A percentile compares a stretch with the other conserved stretches of the same genome.
Evolutionary conservation across 2,329 filamentous ascomycete genomes (phyloP).

Genomic region (Ploettnerulaceae sp.): DNA sequence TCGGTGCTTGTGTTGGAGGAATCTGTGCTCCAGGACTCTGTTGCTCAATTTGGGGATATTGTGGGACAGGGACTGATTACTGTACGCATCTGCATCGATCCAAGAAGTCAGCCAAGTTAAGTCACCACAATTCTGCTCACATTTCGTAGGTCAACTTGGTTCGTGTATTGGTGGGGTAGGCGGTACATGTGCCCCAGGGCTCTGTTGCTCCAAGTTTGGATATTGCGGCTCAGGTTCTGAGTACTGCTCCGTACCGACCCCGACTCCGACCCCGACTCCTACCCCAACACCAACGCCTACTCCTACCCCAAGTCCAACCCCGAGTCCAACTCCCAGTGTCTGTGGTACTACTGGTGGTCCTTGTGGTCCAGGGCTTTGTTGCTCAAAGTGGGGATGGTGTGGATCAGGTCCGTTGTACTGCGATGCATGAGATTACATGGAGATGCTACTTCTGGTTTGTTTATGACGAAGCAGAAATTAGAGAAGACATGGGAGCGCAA

Average conservation of each 20-base stretch:
- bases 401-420: conserved; percentile 2
- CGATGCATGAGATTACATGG: not conserved
- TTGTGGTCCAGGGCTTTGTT: conserved; percentile 5
- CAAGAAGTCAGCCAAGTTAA: not conserved
- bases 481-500: too few species aligned
- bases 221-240: conserved; percentile 14
- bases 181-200: conserved; percentile 16
- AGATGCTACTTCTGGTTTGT: not conserved
- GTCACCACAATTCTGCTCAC: not conserved
- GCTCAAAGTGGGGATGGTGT: conserved; percentile 11
- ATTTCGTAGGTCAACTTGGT: conserved; percentile 6
- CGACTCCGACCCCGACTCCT: too few species aligned
- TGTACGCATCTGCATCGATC: not conserved
- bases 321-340: not conserved
- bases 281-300: not conserved
- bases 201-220: conserved; percentile 16
- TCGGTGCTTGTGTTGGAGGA: conserved; percentile 2
- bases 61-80: not conserved
- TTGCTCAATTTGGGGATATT: conserved; percentile 3
- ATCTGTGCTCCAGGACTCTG: conserved; percentile 3
- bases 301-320: not conserved
- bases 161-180: conserved; percentile 18
- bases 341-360: conserved; percentile 8
- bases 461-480: not conserved
- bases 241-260: conserved; percentile 4